These are phyloP conservation scores for Penicillium sp. DNA, from an alignment of 2,329 filamentous ascomycete genomes.

Conservation along the genomic window DNA sequence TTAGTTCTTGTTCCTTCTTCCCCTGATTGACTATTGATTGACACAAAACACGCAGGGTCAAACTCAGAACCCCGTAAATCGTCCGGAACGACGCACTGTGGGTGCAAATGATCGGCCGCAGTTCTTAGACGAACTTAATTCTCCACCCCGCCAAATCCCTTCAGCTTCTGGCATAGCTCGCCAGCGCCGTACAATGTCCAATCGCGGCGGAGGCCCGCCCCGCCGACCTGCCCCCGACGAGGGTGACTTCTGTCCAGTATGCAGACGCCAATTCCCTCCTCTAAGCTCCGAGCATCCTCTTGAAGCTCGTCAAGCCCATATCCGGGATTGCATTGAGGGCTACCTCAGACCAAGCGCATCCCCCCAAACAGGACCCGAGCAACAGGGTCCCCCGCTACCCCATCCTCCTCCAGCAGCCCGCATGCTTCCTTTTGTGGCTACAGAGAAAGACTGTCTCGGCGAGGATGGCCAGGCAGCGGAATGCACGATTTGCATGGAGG, in stretches of 20 bases:
- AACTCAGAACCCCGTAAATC: slow-evolving; percentile 3
- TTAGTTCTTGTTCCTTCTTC: neutral
- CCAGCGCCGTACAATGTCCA: neutral
- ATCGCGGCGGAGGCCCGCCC: slow-evolving; percentile 4
- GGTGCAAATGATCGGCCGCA: slow-evolving; percentile 26
- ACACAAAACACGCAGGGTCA: slow-evolving; percentile 3
- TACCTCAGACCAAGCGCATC: slow-evolving; percentile 25
- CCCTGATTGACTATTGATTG: neutral
- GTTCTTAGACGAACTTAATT: slow-evolving; percentile 10
- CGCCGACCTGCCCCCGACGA: slow-evolving; percentile 33
- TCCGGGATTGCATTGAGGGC: slow-evolving; percentile 46
- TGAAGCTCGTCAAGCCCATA: slow-evolving; percentile 45
- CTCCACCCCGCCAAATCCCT: neutral
- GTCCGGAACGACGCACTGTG: slow-evolving; percentile 28
- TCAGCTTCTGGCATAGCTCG: neutral
- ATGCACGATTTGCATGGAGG: slow-evolving; percentile 65
- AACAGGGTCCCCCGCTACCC: slow-evolving; percentile 20
- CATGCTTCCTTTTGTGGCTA: slow-evolving; percentile 54
- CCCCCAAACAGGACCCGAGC: slow-evolving; percentile 18
- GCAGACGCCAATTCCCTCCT: slow-evolving; percentile 41
- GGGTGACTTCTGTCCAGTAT: slow-evolving; percentile 50
- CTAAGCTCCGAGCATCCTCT: slow-evolving; percentile 40
- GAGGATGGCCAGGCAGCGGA: slow-evolving; percentile 55
- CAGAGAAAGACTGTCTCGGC: slow-evolving; percentile 62
- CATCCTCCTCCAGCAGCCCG: slow-evolving; percentile 30